Evolutionary conservation across 345 rosid species (phyloP).

Genomic region (Salix suchowensis): DNA sequence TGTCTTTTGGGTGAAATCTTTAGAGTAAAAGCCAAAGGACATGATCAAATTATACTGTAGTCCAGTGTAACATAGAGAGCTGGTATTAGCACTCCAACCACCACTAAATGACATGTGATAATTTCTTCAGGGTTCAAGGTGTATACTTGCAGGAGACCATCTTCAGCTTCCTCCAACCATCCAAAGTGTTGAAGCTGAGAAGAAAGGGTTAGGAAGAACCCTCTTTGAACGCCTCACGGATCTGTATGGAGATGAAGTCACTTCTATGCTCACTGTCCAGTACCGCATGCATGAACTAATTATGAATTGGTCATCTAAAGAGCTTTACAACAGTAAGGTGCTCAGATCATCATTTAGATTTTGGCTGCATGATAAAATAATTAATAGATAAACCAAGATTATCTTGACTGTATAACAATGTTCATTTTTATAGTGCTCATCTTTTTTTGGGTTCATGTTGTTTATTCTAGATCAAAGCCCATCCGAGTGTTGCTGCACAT

Average conservation of each 20-base stretch:
- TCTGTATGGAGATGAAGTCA: conserved; percentile 72
- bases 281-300: conserved; percentile 97
- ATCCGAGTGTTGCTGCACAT: conserved; percentile 81
- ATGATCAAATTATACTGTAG: neutral
- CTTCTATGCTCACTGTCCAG: conserved; percentile 88
- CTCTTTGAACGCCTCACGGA: conserved; percentile 90
- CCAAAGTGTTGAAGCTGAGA: conserved; percentile 92
- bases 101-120: neutral
- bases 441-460: neutral
- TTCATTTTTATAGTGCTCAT: neutral
- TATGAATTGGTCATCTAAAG: conserved; percentile 94
- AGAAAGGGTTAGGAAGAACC: conserved; percentile 86
- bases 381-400: neutral
- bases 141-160: conserved; percentile 94
- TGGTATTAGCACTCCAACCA: neutral
- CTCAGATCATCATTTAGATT: conserved; percentile 7
- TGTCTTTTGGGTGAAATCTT: neutral
- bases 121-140: conserved; percentile 62
- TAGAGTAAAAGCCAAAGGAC: neutral
- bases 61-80: neutral
- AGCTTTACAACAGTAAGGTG: conserved; percentile 79
- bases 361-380: conserved; percentile 6
- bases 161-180: conserved; percentile 96
- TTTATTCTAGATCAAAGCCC: conserved; percentile 60
- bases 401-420: neutral